These are phyloP conservation scores for Amanita subjunquillea DNA, from an alignment of 768 basidiomycete species.

Conservation along the genomic window DNA sequence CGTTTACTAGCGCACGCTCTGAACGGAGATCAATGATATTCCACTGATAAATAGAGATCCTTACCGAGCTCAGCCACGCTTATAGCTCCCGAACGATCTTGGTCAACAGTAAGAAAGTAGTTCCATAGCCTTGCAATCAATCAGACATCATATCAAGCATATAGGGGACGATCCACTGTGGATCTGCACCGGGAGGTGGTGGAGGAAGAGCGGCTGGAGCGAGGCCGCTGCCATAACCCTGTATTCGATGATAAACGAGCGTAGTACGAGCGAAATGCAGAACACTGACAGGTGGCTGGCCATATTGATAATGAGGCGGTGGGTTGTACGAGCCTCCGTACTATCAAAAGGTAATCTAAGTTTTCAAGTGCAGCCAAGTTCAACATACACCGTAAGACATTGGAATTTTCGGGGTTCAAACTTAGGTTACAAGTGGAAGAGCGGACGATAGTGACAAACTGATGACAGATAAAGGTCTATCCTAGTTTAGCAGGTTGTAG, in stretches of 20 bases:
- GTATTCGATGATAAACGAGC: neutral
- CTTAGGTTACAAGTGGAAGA: neutral
- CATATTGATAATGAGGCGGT: conserved; percentile 4
- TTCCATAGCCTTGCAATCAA: conserved; percentile 44
- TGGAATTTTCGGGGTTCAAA: neutral
- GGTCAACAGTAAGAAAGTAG: conserved; percentile 66
- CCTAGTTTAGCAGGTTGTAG: conserved; percentile 28
- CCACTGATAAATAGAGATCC: conserved; percentile 15
- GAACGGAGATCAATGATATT: neutral
- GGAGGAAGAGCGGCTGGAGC: conserved; percentile 22
- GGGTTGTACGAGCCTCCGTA: conserved; percentile 9
- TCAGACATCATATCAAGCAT: neutral
- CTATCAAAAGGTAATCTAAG: conserved; percentile 5
- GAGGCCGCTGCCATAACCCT: conserved; percentile 22
- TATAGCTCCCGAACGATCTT: conserved; percentile 59
- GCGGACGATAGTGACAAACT: neutral
- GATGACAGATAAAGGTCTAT: neutral
- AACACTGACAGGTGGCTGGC: conserved; percentile 12
- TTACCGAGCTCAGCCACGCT: conserved; percentile 55
- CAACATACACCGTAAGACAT: conserved; percentile 5
- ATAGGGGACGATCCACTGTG: conserved; percentile 34
- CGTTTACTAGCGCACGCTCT: conserved; percentile 41
- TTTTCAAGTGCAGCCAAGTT: neutral
- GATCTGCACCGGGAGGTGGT: conserved; percentile 61
- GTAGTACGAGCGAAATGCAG: neutral